Base-by-base conservation (phyloP, 306 rosid species). In the Morella rubra region DNA sequence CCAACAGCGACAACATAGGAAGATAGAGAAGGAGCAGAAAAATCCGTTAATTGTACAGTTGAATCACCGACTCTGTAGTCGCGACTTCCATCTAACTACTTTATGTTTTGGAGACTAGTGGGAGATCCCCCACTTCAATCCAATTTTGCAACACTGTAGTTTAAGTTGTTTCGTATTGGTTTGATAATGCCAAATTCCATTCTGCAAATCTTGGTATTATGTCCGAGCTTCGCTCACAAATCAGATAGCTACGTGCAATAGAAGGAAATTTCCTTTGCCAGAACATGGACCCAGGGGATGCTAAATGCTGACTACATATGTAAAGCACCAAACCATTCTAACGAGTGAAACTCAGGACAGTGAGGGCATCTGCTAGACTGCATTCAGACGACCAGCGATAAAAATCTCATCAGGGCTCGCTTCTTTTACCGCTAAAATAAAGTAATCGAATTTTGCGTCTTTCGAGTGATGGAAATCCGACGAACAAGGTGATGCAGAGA, bases 11-110 rank as follows among this genome's bases (percentile, higher is more conserved):
- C 71, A 72, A 79, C 77, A 4, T 60, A 66, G 83, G 69, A 77
- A 42, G 53, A 50, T 80, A 73, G 80, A 22, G 58, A 47, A 72
- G 16, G 80, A 75, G 15, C 62, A 65, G 82, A 73, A 32, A n/a
- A 32, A 74, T 80, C 73, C 81, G 65, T 58, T 71, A 70, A 73
- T 84, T 87, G 91, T 90, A 84, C 75, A 81, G 81, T 32, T 75
- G 77, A 71, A 77, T 71, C 58, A 65, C 64, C 3, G 19, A 5
- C 69, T 83, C 55, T 71, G 45, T 70, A 78, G 77, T 78, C 84
- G 55, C 66, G 13, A 50, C 13, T 69, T 41, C 45, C 37, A 14
- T 46, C 59, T 52, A 49, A 45, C 50, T 76, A 22, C 64, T 56
- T 55, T 53, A 32, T 67, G 19, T n/a, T 22, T 70, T 19, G 32